phyloP scores from a whole-genome alignment of 1,139 yeast species.

The Wickerhamomyces sp. region DNA sequence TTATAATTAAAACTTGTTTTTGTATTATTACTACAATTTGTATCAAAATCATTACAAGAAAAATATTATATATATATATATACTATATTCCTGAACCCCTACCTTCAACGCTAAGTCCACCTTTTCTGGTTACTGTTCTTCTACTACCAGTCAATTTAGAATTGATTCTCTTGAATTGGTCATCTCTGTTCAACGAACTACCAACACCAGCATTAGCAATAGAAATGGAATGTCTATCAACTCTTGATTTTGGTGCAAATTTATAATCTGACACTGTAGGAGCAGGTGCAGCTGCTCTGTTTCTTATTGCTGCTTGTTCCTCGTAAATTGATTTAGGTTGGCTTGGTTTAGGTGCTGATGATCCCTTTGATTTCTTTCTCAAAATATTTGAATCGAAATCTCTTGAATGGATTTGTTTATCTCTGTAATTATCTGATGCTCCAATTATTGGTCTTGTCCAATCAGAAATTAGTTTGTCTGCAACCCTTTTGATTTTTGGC shows the following conservation, averaged over 20 bases:
- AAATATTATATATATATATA: neutral
- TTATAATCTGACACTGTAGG: slow-evolving; percentile 86
- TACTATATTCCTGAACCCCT: slow-evolving; percentile 28
- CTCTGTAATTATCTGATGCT: slow-evolving; percentile 90
- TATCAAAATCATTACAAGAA: neutral
- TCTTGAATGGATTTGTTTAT: slow-evolving; percentile 68
- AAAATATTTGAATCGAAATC: slow-evolving; percentile 64
- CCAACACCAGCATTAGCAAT: slow-evolving; percentile 44
- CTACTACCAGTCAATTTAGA: slow-evolving; percentile 37
- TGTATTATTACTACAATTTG: no score
- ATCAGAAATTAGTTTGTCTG: slow-evolving; percentile 87
- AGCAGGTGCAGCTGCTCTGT: slow-evolving; percentile 92
- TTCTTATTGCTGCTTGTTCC: slow-evolving; percentile 87
- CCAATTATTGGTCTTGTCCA: slow-evolving; percentile 99
- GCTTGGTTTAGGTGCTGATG: slow-evolving; percentile 18
- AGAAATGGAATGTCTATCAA: slow-evolving; percentile 28
- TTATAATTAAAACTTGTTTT: slow-evolving; percentile 3
- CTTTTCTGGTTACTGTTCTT: slow-evolving; percentile 46
- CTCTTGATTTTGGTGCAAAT: slow-evolving; percentile 79
- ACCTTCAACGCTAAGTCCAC: slow-evolving; percentile 81
- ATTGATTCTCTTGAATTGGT: slow-evolving; percentile 66
- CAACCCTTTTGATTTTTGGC: slow-evolving; percentile 76
- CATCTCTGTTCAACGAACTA: slow-evolving; percentile 54
- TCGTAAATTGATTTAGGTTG: slow-evolving; percentile 59
- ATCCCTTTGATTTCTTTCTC: slow-evolving; percentile 21